Evolutionary conservation across 2,329 filamentous ascomycete species (phyloP).

Genomic region (Arthrinium phaeospermum): DNA sequence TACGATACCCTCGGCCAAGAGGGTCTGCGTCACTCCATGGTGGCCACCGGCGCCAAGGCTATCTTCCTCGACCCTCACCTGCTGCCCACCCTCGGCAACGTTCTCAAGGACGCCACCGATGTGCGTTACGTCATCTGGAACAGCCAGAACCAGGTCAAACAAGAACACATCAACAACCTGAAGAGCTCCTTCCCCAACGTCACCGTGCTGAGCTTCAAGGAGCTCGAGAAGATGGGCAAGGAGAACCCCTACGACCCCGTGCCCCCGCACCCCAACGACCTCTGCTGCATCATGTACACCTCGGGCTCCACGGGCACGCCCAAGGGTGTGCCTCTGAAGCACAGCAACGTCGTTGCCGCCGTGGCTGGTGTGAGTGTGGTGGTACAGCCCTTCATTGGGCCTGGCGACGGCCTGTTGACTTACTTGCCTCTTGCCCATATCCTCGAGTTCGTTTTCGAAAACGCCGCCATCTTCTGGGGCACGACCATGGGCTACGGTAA

Average conservation of each 20-base stretch:
- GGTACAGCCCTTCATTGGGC: constrained; percentile 77
- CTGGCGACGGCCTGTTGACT: constrained; percentile 78
- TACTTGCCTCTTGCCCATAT: constrained; percentile 90
- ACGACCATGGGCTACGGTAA: constrained; percentile 89
- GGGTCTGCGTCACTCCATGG: constrained; percentile 72
- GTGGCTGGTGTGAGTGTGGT: constrained; percentile 80
- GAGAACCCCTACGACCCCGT: constrained; percentile 72
- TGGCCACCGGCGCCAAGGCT: constrained; percentile 71
- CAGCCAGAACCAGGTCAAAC: constrained; percentile 57
- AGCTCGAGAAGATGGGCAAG: constrained; percentile 57
- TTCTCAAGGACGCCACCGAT: constrained; percentile 56
- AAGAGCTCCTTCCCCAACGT: constrained; percentile 54
- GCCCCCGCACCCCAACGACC: constrained; percentile 73
- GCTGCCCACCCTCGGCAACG: constrained; percentile 60
- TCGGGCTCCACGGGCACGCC: constrained; percentile 83
- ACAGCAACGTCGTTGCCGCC: constrained; percentile 76
- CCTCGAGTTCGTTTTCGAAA: constrained; percentile 90
- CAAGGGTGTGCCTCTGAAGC: constrained; percentile 80
- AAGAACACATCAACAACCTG: constrained; percentile 55
- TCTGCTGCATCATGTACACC: constrained; percentile 77
- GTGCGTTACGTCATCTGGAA: constrained; percentile 61
- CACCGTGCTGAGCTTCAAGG: constrained; percentile 56
- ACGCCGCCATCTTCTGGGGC: constrained; percentile 82
- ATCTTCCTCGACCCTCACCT: constrained; percentile 80
- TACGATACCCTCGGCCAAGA: constrained; percentile 79